Percentiles rank a stretch among this genome's conserved stretches.
Conservation (phyloP, 192 early-diverging fungal genomes). For the Entomortierella parvispora region DNA sequence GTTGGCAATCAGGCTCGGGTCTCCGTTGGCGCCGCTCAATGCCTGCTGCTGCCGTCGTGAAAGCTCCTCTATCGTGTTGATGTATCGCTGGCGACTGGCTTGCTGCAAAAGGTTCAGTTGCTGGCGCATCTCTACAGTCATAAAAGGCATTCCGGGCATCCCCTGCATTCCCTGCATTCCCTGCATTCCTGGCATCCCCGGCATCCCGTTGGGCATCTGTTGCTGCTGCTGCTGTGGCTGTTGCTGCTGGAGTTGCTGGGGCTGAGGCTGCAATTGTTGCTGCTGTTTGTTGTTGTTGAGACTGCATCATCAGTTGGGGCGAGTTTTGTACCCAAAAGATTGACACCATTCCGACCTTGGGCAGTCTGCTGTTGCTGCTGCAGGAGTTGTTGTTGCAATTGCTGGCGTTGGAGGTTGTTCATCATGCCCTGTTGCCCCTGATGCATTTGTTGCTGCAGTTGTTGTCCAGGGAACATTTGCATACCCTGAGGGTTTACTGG, state of each 20-base stretch:
- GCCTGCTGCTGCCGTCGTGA: slow-evolving; percentile 41
- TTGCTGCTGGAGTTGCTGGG: too few relatives aligned
- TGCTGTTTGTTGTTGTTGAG: slow-evolving; percentile 1
- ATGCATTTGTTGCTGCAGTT: slow-evolving; percentile 8
- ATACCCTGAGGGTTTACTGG: not conserved
- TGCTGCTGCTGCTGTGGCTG: slow-evolving; percentile 2
- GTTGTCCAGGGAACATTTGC: not conserved
- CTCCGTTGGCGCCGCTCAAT: slow-evolving; percentile 31
- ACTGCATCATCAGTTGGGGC: not conserved
- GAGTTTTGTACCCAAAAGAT: not conserved
- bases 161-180: too few relatives aligned
- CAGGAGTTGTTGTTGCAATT: slow-evolving; percentile 16
- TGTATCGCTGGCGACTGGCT: slow-evolving; percentile 28
- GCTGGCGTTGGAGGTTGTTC: slow-evolving; percentile 12
- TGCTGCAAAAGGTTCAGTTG: slow-evolving; percentile 45
- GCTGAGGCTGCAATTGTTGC: not conserved
- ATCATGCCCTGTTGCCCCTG: slow-evolving; percentile 8
- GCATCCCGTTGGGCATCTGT: not conserved
- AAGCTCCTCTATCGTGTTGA: slow-evolving; percentile 39
- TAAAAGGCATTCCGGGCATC: slow-evolving; percentile 15
- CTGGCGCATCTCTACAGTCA: slow-evolving; percentile 35
- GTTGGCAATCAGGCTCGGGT: slow-evolving; percentile 22
- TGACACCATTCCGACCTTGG: slow-evolving; percentile 5
- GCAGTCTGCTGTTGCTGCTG: slow-evolving; percentile 16
- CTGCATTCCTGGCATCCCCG: slow-evolving; percentile 15